phyloP scores from a whole-genome alignment of 139 green algal species.

The Tetratostichococcus sp. region DNA sequence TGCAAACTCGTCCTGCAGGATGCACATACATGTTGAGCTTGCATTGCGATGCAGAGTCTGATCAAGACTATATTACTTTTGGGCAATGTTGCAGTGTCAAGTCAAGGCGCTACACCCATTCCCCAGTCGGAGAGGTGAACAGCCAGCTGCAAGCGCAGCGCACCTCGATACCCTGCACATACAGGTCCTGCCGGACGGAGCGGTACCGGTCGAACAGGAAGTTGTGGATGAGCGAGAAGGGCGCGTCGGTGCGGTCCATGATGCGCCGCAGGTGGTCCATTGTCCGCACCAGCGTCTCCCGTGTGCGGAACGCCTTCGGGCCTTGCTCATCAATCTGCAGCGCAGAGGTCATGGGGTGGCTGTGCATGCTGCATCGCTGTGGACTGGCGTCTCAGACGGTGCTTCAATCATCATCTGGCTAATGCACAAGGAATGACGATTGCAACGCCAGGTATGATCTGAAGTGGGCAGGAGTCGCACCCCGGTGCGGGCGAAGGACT shows the following conservation, averaged over 20 bases:
- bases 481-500: conserved; percentile 61
- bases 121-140: too few relatives aligned
- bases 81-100: too few relatives aligned
- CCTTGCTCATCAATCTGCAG: conserved; percentile 48
- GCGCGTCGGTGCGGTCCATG: conserved; percentile 43
- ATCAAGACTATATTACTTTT: too few relatives aligned
- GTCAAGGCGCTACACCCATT: too few relatives aligned
- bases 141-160: too few relatives aligned
- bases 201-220: conserved; percentile 90
- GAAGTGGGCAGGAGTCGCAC: conserved; percentile 1
- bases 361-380: too few relatives aligned
- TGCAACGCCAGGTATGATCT: too few relatives aligned
- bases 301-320: conserved; percentile 65
- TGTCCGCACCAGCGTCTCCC: conserved; percentile 51
- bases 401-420: too few relatives aligned
- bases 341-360: not conserved
- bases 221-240: conserved; percentile 53
- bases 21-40: not conserved
- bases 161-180: conserved; percentile 58
- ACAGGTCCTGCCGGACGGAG: conserved; percentile 69
- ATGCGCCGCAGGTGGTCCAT: conserved; percentile 69
- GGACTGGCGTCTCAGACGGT: too few relatives aligned
- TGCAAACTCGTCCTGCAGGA: conserved; percentile 37
- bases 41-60: too few relatives aligned
- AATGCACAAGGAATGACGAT: too few relatives aligned